A percentile compares a stretch with the other conserved stretches of the same genome.
These are phyloP conservation scores for Hebeloma cylindrosporum DNA, from an alignment of 768 basidiomycete genomes.

Conservation along the genomic window DNA sequence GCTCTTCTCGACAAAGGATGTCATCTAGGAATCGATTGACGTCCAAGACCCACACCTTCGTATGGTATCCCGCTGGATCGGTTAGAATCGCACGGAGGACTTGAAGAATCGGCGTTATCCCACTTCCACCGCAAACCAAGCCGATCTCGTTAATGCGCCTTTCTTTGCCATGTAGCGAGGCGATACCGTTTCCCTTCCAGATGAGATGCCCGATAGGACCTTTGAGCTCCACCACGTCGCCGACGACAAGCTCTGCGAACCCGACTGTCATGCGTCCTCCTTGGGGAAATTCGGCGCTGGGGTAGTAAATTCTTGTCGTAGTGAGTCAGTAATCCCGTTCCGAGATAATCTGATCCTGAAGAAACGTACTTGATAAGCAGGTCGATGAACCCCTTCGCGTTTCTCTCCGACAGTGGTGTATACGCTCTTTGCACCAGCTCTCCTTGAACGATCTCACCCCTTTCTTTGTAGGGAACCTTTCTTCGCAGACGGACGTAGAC, in stretches of 20 bases:
- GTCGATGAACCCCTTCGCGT: conserved; percentile 47
- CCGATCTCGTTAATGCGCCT: conserved; percentile 42
- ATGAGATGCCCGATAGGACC: conserved; percentile 59
- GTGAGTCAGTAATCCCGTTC: background rate
- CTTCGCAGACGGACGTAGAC: conserved; percentile 50
- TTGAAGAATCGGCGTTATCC: conserved; percentile 61
- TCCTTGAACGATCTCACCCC: conserved; percentile 20
- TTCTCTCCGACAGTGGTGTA: conserved; percentile 51
- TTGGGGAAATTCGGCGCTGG: conserved; percentile 31
- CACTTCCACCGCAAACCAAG: conserved; percentile 59
- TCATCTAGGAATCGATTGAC: conserved; percentile 48
- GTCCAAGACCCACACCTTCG: conserved; percentile 46
- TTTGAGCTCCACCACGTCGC: conserved; percentile 54
- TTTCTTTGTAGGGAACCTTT: conserved; percentile 33
- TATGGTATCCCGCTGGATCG: conserved; percentile 32
- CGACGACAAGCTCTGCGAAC: conserved; percentile 43
- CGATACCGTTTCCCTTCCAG: conserved; percentile 45
- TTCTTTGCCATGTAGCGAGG: conserved; percentile 35
- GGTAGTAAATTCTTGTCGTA: conserved; percentile 41
- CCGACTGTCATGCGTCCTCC: conserved; percentile 57
- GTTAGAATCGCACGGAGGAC: conserved; percentile 47
- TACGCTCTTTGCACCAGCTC: conserved; percentile 58
- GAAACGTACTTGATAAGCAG: conserved; percentile 49
- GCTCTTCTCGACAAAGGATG: conserved; percentile 50
- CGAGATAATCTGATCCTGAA: background rate